A percentile compares a stretch with the other conserved stretches of the same genome.
Evolutionary conservation across 2,329 filamentous ascomycete genomes (phyloP).

Genomic region (Stemphylium vesicarium): DNA sequence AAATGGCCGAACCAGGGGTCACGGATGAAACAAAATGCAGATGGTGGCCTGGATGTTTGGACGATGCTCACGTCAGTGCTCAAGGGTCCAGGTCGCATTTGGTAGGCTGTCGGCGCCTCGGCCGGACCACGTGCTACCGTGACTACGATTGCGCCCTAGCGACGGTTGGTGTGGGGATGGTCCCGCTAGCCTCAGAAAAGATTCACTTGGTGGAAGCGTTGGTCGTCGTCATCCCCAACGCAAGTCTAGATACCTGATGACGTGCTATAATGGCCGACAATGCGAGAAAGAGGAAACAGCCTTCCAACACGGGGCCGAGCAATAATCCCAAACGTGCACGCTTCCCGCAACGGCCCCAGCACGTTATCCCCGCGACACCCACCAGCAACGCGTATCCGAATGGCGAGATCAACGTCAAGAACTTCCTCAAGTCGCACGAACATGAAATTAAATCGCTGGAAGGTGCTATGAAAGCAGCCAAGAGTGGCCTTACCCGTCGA

Average conservation of each 20-base stretch:
- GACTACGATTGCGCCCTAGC: constrained; percentile 13
- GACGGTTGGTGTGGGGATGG: constrained; percentile 10
- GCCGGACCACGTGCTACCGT: constrained; percentile 17
- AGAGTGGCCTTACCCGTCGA: constrained; percentile 66
- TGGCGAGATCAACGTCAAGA: constrained; percentile 83
- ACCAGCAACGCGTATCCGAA: constrained; percentile 62
- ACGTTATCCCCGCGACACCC: constrained; percentile 37
- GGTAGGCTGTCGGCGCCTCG: constrained; percentile 7
- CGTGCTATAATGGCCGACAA: constrained; percentile 25
- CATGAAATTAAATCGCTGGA: constrained; percentile 89
- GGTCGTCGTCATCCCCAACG: constrained; percentile 18
- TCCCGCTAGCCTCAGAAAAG: constrained; percentile 10
- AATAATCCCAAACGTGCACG: constrained; percentile 31
- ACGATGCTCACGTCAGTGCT: constrained; percentile 10
- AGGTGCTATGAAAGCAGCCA: constrained; percentile 78
- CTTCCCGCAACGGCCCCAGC: constrained; percentile 33
- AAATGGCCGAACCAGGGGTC: constrained; percentile 6
- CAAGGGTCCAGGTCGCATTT: constrained; percentile 1
- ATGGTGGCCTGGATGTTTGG: constrained; percentile 8
- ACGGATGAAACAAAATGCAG: constrained; percentile 18
- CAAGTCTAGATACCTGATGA: constrained; percentile 2
- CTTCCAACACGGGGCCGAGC: constrained; percentile 13
- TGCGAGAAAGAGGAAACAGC: constrained; percentile 34
- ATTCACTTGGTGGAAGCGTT: constrained; percentile 10
- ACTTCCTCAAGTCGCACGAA: constrained; percentile 83